A percentile compares a stretch with the other conserved stretches of the same genome.
phyloP scores from a whole-genome alignment of 163 green algal genomes.

The Scenedesmus sp. region DNA sequence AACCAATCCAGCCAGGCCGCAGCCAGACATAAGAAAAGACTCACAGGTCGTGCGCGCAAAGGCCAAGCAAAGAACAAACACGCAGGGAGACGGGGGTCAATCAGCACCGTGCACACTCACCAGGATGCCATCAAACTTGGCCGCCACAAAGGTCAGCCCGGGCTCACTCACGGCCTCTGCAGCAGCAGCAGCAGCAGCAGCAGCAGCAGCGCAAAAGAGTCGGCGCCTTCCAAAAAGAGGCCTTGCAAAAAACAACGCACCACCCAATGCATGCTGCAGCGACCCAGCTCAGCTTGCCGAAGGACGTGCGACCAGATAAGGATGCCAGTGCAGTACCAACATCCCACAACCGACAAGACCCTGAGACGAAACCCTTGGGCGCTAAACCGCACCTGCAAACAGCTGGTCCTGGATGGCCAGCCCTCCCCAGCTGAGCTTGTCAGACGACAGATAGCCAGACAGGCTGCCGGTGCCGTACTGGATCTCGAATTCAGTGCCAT shows the following conservation, averaged over 20 bases:
- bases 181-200: constrained; percentile 18
- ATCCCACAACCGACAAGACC: not conserved
- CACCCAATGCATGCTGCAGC: not conserved
- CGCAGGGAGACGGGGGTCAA: too few relatives aligned
- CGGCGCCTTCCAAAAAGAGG: too few relatives aligned
- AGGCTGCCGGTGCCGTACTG: constrained; percentile 97
- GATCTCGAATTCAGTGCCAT: constrained; percentile 95
- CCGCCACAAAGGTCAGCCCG: constrained; percentile 94
- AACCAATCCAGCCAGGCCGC: too few relatives aligned
- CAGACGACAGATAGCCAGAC: constrained; percentile 91
- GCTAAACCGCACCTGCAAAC: constrained; percentile 33
- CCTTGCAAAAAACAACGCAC: too few relatives aligned
- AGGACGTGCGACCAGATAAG: constrained; percentile 91
- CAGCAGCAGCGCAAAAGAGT: constrained; percentile 23
- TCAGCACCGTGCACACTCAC: constrained; percentile 57
- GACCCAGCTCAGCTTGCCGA: constrained; percentile 88
- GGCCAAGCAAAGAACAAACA: too few relatives aligned
- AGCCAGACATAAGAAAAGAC: too few relatives aligned
- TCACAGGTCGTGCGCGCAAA: too few relatives aligned
- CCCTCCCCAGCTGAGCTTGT: constrained; percentile 86
- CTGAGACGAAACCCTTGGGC: too few relatives aligned
- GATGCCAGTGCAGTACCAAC: too few relatives aligned
- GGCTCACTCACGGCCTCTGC: constrained; percentile 97
- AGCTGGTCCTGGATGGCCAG: constrained; percentile 72
- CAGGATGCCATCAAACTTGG: constrained; percentile 99